phyloP scores from a whole-genome alignment of 2,329 filamentous ascomycete species.

The Fusarium austroafricanum region DNA sequence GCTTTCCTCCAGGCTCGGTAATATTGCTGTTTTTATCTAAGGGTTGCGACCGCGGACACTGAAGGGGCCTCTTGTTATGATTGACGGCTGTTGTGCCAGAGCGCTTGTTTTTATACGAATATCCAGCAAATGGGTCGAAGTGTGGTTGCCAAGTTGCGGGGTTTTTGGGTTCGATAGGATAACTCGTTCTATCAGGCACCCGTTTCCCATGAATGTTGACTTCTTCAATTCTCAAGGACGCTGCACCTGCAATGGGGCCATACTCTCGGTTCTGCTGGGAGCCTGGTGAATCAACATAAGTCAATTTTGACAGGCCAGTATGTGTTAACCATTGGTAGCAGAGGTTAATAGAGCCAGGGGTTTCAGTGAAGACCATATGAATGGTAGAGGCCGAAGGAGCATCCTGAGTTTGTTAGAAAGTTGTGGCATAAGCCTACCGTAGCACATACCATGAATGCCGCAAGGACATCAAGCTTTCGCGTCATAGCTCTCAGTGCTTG shows the following conservation, averaged over 20 bases:
- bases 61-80: background rate
- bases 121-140: conserved; percentile 33
- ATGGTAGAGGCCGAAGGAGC: conserved; percentile 5
- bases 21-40: background rate
- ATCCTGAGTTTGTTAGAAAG: conserved; percentile 34
- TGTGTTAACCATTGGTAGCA: conserved; percentile 46
- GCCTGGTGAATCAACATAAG: conserved; percentile 37
- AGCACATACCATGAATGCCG: conserved; percentile 29
- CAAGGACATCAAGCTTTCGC: conserved; percentile 39
- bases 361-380: conserved; percentile 44
- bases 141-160: background rate
- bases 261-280: conserved; percentile 23
- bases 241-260: conserved; percentile 28
- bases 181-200: conserved; percentile 18
- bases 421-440: background rate
- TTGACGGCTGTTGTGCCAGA: conserved; percentile 2
- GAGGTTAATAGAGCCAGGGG: conserved; percentile 9
- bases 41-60: background rate
- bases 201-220: conserved; percentile 8
- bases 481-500: conserved; percentile 25
- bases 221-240: conserved; percentile 35
- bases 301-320: conserved; percentile 42
- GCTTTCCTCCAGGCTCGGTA: background rate
- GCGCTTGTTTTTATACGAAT: conserved; percentile 32
- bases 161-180: background rate